These are phyloP conservation scores for Quercus wislizeni DNA, from an alignment of 306 rosid genomes.

Conservation along the genomic window DNA sequence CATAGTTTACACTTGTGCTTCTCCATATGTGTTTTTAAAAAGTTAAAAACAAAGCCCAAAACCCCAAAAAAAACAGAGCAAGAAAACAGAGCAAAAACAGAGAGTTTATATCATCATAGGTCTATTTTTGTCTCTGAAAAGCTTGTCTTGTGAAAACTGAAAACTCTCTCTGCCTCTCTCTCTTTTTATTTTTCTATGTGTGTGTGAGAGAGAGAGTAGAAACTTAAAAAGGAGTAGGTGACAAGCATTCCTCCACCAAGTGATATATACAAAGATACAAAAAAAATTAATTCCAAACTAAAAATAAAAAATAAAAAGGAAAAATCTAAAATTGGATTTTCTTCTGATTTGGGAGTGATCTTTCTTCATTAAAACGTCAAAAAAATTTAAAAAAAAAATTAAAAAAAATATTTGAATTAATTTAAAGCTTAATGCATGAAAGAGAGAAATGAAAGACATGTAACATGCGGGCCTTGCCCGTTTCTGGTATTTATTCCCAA, in stretches of 20 bases:
- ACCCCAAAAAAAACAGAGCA: not conserved
- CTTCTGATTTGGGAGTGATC: slow-evolving; percentile 7
- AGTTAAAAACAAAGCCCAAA: slow-evolving; percentile 2
- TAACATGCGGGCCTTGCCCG: slow-evolving; percentile 57
- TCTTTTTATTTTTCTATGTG: slow-evolving; percentile 10
- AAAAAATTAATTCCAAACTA: not conserved
- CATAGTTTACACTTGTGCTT: slow-evolving; percentile 81
- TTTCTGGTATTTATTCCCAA: slow-evolving; percentile 56
- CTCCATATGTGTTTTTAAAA: slow-evolving; percentile 43
- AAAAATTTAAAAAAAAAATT: slow-evolving; percentile 24
- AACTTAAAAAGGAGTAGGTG: slow-evolving; percentile 62
- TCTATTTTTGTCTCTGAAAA: slow-evolving; percentile 13
- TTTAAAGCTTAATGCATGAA: slow-evolving; percentile 42
- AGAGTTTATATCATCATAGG: not conserved
- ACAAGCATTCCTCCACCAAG: slow-evolving; percentile 78
- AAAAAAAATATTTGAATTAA: slow-evolving; percentile 5
- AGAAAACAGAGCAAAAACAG: slow-evolving; percentile 35
- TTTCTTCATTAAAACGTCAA: slow-evolving; percentile 28
- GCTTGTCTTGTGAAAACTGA: not conserved
- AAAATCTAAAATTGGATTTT: not conserved
- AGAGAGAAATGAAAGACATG: slow-evolving; percentile 42
- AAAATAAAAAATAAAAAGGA: not conserved
- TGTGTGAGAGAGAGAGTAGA: slow-evolving; percentile 35
- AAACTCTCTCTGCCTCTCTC: not conserved
- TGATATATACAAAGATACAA: slow-evolving; percentile 39